Evolutionary conservation across 2,329 filamentous ascomycete genomes (phyloP), one percentile per base, ranked within the genome.

Genomic region (Ophidiomyces ophidiicola): DNA sequence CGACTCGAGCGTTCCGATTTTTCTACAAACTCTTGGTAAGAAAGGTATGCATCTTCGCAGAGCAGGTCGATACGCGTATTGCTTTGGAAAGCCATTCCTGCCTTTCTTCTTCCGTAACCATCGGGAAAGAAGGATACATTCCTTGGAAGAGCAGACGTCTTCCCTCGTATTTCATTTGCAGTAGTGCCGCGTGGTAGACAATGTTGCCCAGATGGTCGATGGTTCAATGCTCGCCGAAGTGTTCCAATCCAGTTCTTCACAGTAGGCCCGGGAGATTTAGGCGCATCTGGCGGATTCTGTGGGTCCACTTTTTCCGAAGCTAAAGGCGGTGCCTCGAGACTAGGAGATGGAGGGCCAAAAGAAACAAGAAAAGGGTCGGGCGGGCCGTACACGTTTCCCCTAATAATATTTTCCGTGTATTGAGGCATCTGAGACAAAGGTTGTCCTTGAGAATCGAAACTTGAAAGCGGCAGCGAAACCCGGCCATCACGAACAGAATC

Each of bases 241-340:
- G 82, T 88, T 5, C 86, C 82, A 36, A 98, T 71, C 0, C 96
- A 72, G 50, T 78, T 90, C 58, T 80, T 87, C 70, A 94, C 83
- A 2, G 82, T 84, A 21, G 81, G 80, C 17, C 50, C 53, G 6
- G 57, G 48, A 20, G 50, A 36, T 26, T 51, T 45, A 5, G 50
- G 44, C 35, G 28, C 20, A 21, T 54, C 46, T 21, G 26, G 30
- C 15, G 41, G 33, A 12, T 18, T 29, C 14, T 29, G 7, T 12
- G 40, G 26, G 12, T 36, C 40, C 23, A 19, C 14, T 17, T 18
- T 30, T 14, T 47, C 39, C 35, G 48, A 46, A 6, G 48, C 51
- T 5, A 51, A 47, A 14, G 53, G 52, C 18, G 53, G 45, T n/a
- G 55, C 49, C 28, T 63, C 52, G 41, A 58, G 51, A 21, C 57